Evolutionary conservation across 345 rosid species (phyloP).

Genomic region (Linum lewisii): DNA sequence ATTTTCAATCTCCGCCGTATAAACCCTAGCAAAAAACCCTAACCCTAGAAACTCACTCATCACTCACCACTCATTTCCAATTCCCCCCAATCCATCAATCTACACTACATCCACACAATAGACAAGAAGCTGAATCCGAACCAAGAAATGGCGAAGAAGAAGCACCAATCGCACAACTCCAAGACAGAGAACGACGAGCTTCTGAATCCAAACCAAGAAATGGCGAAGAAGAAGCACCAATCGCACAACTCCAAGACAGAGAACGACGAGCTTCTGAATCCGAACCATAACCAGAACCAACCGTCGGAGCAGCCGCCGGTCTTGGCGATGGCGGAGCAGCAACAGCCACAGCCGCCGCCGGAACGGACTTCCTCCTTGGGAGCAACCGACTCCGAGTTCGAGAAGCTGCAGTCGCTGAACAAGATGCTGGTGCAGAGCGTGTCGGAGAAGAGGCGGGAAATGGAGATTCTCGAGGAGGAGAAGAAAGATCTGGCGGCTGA

Average conservation of each 20-base stretch:
- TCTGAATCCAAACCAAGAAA: not conserved
- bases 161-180: not conserved
- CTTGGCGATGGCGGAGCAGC: not conserved
- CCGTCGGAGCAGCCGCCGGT: not conserved
- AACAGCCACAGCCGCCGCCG: not conserved
- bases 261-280: not conserved
- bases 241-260: not conserved
- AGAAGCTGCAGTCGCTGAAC: not conserved
- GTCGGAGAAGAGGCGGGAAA: not conserved
- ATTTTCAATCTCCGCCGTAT: not conserved
- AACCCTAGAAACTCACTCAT: not conserved
- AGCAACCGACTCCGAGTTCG: not conserved
- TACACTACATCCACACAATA: too few species aligned
- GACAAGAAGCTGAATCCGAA: not conserved
- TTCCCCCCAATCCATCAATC: not conserved
- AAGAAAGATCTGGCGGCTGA: not conserved
- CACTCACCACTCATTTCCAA: not conserved
- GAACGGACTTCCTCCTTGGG: not conserved
- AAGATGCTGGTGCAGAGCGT: not conserved
- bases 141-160: not conserved
- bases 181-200: not conserved
- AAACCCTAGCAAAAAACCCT: not conserved
- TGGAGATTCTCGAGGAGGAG: not conserved
- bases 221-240: not conserved
- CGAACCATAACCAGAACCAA: too few species aligned